Evolutionary conservation across 805 yeast species (phyloP), one percentile per base, ranked within the genome.

Genomic region (Blastobotrys parvus): DNA sequence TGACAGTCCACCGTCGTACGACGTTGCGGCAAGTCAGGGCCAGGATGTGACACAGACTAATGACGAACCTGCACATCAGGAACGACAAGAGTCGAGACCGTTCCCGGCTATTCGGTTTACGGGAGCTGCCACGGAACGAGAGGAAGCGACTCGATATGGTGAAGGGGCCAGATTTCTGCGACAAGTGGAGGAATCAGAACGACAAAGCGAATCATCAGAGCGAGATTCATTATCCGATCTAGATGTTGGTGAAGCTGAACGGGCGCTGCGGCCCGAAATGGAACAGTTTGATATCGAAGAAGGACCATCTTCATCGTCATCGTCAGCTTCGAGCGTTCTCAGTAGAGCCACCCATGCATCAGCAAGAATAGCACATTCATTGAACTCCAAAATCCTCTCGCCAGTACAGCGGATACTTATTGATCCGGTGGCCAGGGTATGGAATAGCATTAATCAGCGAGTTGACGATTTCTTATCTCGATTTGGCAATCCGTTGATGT

Each of bases 401-500:
- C 75, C 76, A 0, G 69, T 73, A 2, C 58, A 64, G 31, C 59
- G 61, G 11, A 51, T 55, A 39, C 51, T 72, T 3, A 53, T 75
- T 32, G 78, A 74, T 46, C 81, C 80, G 0, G 53, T 74, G 10
- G 72, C 68, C 1, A 65, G 63, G 35, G 37, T 64, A 1, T 65
- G 67, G 50, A 47, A 55, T 4, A 47, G 52, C 13, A 2, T 63
- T 7, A 55, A 62, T 42, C 61, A 65, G 32, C 69, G 71, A 41
- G 64, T 77, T 42, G 95, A 89, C 52, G 61, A 65, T 23, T 61
- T 69, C 21, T 61, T 90, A 10, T 68, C 78, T 16, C 74, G 74
- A 46, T 52, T 84, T n/a, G 95, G 96, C 3, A 87, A 89, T 57
- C 96, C 96, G 3, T 62, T 87, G 38, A 82, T 90, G 21, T 77